Conservation (phyloP, 148 eudicot genomes). For the Rhododendron henanense region DNA sequence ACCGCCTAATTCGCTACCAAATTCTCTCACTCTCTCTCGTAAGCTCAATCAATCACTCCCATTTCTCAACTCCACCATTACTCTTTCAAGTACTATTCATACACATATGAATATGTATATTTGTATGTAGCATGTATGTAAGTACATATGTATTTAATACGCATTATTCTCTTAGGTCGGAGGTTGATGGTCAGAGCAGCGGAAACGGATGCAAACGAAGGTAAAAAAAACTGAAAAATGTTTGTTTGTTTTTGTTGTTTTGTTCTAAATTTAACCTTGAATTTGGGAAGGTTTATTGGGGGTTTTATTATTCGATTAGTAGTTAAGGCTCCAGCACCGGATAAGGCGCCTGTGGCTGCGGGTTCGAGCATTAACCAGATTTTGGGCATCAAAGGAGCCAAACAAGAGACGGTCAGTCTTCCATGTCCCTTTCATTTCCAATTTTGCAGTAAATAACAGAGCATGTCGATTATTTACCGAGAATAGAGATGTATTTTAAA, state of each 20-base stretch:
- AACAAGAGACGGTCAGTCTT: constrained; percentile 70
- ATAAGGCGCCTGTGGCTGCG: constrained; percentile 66
- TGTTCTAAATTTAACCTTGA: neutral
- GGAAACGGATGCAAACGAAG: constrained; percentile 75
- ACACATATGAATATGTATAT: neutral
- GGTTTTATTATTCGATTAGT: constrained; percentile 14
- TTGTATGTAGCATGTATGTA: neutral
- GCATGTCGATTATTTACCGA: neutral
- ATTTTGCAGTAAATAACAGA: neutral
- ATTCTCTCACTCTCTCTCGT: constrained; percentile 39
- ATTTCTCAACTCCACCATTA: too few species aligned
- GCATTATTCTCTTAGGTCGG: constrained; percentile 37
- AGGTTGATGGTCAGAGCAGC: constrained; percentile 63
- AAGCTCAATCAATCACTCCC: constrained; percentile 18
- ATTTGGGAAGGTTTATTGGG: neutral
- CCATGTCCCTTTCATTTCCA: neutral
- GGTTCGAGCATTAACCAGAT: constrained; percentile 92
- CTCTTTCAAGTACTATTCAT: neutral
- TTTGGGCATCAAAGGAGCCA: constrained; percentile 93
- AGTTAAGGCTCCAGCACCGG: constrained; percentile 69
- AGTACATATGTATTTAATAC: neutral
- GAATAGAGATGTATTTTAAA: neutral
- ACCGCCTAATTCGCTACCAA: constrained; percentile 20
- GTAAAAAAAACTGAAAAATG: constrained; percentile 14
- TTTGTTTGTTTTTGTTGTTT: neutral